Conservation (phyloP, 2,329 filamentous ascomycete genomes). For the Hirsutella minnesotensis region DNA sequence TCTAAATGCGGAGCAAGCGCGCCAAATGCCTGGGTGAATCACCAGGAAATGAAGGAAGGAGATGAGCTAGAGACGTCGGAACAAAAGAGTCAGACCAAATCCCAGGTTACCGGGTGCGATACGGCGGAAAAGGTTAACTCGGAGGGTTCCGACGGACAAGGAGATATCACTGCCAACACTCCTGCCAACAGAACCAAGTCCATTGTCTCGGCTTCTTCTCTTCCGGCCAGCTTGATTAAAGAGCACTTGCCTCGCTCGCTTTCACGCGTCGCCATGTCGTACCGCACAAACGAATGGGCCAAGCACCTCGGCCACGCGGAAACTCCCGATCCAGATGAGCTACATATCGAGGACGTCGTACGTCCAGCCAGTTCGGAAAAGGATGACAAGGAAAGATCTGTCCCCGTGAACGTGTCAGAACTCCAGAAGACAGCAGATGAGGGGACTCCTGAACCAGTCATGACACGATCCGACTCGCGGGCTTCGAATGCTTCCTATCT, state of each 20-base stretch:
- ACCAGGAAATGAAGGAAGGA: no score
- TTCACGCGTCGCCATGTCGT: conserved; percentile 68
- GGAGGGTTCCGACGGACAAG: conserved; percentile 1
- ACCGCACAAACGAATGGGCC: conserved; percentile 91
- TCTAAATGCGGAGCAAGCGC: no score
- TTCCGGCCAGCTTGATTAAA: conserved; percentile 38
- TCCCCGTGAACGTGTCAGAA: conserved; percentile 51
- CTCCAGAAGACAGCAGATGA: conserved; percentile 51
- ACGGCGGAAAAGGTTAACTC: background rate
- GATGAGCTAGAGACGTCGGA: no score
- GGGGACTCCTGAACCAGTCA: conserved; percentile 25
- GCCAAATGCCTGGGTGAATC: no score
- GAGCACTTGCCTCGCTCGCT: conserved; percentile 57
- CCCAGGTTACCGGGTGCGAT: no score
- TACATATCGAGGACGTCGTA: conserved; percentile 35
- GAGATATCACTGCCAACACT: conserved; percentile 6
- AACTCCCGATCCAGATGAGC: conserved; percentile 50
- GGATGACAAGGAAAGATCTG: conserved; percentile 34
- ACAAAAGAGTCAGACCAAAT: no score
- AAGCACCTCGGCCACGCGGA: conserved; percentile 79
- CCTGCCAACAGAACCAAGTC: conserved; percentile 26
- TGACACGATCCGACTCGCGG: conserved; percentile 17
- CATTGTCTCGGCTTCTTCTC: conserved; percentile 27
- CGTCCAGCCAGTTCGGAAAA: conserved; percentile 7
- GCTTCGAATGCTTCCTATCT: conserved; percentile 11